Conservation (phyloP, 2,329 filamentous ascomycete species). For the Penicillium sp. region DNA sequence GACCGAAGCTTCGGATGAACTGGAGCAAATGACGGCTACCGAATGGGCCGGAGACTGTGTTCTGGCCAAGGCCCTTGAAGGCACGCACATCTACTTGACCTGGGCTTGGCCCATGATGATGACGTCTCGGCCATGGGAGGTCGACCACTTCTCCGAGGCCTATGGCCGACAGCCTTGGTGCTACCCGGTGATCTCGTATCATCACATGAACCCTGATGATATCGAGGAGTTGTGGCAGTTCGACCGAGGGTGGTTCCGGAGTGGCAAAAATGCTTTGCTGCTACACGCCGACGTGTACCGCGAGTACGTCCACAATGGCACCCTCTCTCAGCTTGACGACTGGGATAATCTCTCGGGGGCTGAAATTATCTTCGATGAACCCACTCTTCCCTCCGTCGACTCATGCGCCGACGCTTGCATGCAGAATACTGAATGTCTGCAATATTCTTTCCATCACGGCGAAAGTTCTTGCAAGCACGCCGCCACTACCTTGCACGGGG, state of each 20-base stretch:
- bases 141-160: conserved; percentile 40
- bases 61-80: conserved; percentile 44
- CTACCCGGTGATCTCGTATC: conserved; percentile 50
- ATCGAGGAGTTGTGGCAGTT: conserved; percentile 45
- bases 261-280: conserved; percentile 40
- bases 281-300: conserved; percentile 30
- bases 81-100: conserved; percentile 43
- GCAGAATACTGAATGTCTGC: conserved; percentile 25
- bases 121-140: conserved; percentile 39
- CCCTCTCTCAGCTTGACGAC: conserved; percentile 12
- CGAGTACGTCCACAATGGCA: conserved; percentile 18
- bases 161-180: conserved; percentile 47
- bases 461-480: conserved; percentile 19
- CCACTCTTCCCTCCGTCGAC: conserved; percentile 11
- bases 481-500: conserved; percentile 21
- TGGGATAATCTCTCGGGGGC: conserved; percentile 27
- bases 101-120: conserved; percentile 50
- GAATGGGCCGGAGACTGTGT: conserved; percentile 52
- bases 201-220: conserved; percentile 46
- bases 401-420: conserved; percentile 26
- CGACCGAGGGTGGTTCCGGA: conserved; percentile 54
- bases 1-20: conserved; percentile 37
- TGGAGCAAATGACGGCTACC: conserved; percentile 43
- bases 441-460: conserved; percentile 24
- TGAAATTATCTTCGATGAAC: conserved; percentile 18